Evolutionary conservation across 2,329 filamentous ascomycete genomes (phyloP), one percentile per base, ranked within the genome.

Genomic region (Colletotrichum lini): DNA sequence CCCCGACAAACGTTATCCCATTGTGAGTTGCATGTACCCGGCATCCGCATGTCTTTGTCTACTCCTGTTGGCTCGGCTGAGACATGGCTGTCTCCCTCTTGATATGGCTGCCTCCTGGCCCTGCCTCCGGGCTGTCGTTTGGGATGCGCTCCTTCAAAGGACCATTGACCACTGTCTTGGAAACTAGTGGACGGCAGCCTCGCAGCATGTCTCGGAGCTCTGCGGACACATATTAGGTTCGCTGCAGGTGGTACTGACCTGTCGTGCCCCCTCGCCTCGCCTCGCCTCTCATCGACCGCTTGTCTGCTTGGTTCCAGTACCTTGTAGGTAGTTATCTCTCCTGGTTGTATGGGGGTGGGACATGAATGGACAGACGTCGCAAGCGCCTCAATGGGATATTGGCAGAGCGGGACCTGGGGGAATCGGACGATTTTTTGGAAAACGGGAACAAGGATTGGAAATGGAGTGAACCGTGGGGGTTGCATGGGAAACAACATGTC

Each of bases 391-490:
- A 40, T 4, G 12, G 21, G 47, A 50, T 50, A 21, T 40, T 49
- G 44, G 13, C 47, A 38, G 26, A 40, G 45, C 35, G 45, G 30
- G 30, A 61, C 58, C 49, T 38, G 35, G 45, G 58, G 30, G 45
- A 61, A 50, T 50, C 58, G 58, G 58, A 61, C 45, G 59, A 42
- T 52, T 62, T 12, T 52, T 38, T 10, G 35, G 59, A 16, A 30
- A 42, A 26, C 35, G 59, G 30, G 59, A 16, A n/a, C 47, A 49
- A 40, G 59, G 59, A 10, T 62, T 21, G 38, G 40, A 54, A 54
- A 63, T 54, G 49, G 60, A 63, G 54, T 42, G 23, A n/a, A 53
- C 45, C 45, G n/a, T 52, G 44, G 58, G n/a, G 30, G 9, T 54
- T 18, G 16, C 59, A 52, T 40, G 45, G 30, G 30, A 61, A 61